These are phyloP conservation scores for Eucalyptus curtisii DNA, from an alignment of 345 rosid genomes.

Conservation along the genomic window DNA sequence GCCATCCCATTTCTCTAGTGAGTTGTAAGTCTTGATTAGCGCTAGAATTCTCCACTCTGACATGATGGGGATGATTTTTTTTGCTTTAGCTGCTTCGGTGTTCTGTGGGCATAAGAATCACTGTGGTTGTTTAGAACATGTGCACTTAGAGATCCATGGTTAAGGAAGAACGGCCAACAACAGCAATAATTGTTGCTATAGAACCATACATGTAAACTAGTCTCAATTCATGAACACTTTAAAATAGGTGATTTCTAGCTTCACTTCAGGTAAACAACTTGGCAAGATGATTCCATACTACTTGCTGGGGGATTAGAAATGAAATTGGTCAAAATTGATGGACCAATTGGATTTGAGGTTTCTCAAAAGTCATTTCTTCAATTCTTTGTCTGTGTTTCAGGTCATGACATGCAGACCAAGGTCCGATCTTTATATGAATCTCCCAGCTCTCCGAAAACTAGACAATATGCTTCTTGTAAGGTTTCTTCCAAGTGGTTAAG, in stretches of 20 bases:
- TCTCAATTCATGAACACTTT: background rate
- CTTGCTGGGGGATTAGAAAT: background rate
- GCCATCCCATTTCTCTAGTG: background rate
- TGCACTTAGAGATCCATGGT: background rate
- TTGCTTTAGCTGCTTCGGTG: background rate
- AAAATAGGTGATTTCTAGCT: background rate
- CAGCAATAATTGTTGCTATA: background rate
- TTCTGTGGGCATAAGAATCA: background rate
- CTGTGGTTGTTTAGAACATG: background rate
- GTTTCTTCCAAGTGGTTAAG: background rate
- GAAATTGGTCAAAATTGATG: background rate
- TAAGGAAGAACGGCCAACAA: background rate
- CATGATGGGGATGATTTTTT: background rate
- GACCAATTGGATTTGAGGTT: background rate
- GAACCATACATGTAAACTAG: background rate
- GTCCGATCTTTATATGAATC: slow-evolving; percentile 79
- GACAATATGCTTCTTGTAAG: slow-evolving; percentile 97
- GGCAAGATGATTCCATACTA: background rate
- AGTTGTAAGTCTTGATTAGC: background rate
- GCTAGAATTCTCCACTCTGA: background rate
- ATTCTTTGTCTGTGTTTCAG: slow-evolving; percentile 20
- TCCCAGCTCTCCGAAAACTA: slow-evolving; percentile 86
- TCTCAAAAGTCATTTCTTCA: background rate
- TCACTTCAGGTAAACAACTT: background rate
- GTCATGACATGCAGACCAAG: slow-evolving; percentile 96